Evolutionary conservation across 2,329 filamentous ascomycete species (phyloP), one percentile per base, ranked within the genome.

Genomic region (Verticillium nubilum): DNA sequence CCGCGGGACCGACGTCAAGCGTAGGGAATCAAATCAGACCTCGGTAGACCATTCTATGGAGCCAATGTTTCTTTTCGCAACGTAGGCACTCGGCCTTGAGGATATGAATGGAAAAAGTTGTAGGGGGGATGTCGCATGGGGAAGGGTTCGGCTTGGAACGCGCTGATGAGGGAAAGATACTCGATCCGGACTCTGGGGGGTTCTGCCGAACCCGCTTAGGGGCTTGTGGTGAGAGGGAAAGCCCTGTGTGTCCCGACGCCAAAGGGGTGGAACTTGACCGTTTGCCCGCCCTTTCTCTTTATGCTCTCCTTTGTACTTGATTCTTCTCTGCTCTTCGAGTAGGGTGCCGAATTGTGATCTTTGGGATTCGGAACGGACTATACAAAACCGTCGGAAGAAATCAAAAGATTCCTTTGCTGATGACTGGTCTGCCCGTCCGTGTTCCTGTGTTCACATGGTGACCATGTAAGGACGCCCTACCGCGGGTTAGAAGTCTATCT

Each of bases 131-230:
- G 13, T 28, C 13, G 64, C 65, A 68, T 77, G 79, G 77, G 81
- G 77, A 78, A 82, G 42, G 42, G 42, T 50, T 50, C 42, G 42
- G 42, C 81, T 70, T 86, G 85, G 82, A 82, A 78, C 81, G 88
- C 87, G 89, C 92, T 97, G 83, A 97, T 90, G 93, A 97, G 92
- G 94, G 94, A 98, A 98, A 98, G 94, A 98, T 92, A 97, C 89
- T 92, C 84, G 74, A 50, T 50, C 42, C 42, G 42, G 42, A 50
- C 42, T 50, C 42, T 50, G n/a, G 19, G n/a, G 42, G 42, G 42
- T 50, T 50, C 42, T 13, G 42, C 42, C 42, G 42, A 50, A 50
- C 42, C 42, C 42, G 42, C 13, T 50, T 50, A 50, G 19, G 42
- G 42, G 42, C 19, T 19, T 23, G 67, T 67, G 70, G 74, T 73